Evolutionary conservation across 2,329 filamentous ascomycete species (phyloP), one percentile per base, ranked within the genome.

Genomic region (Grosmannia penicillata): DNA sequence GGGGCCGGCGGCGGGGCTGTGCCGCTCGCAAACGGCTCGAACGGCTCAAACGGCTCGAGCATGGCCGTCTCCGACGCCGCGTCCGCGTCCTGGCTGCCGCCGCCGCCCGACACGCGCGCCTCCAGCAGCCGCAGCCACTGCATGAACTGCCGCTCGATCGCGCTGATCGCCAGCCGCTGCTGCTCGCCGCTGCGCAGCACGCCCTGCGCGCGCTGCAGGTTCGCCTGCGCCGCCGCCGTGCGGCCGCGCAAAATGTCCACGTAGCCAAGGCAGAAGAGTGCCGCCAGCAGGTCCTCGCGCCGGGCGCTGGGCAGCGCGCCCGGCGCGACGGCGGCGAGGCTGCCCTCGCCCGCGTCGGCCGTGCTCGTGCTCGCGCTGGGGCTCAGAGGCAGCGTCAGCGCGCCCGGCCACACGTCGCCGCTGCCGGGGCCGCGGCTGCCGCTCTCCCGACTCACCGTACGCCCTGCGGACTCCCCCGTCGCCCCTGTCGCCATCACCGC

Each of bases 101-200:
- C 68, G 4, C 70, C 70, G 2, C 68, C 69, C 3, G 66, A 68
- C 11, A 72, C 68, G 9, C 68, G 58, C 1, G 65, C 68, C 45
- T 73, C 70, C 4, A 74, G 56, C 3, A 73, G 55, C 4, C 68
- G 63, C 26, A 73, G 59, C 70, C 68, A 74, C 3, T 64, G 63
- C 25, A 74, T 56, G 0, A 72, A 47, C 8, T 66, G 61, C 43
- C 62, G 60, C 45, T 72, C 67, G 4, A 60, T 46, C 1, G 55
- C 44, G 3, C 54, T 51, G n/a, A n/a, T n/a, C n/a, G n/a, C n/a
- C 29, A 65, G 55, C 11, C 52, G 51, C 4, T 45, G 42, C 40
- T 61, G 60, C 15, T 58, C 53, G 18, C 56, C 58, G n/a, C 50
- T 52, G 39, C 61, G 60, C 39, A 70, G 65, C 4, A 70, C 51